Percentiles rank a stretch among this genome's conserved stretches.
phyloP scores from a whole-genome alignment of 179 eudicot species.

The Silene noctiflora region DNA sequence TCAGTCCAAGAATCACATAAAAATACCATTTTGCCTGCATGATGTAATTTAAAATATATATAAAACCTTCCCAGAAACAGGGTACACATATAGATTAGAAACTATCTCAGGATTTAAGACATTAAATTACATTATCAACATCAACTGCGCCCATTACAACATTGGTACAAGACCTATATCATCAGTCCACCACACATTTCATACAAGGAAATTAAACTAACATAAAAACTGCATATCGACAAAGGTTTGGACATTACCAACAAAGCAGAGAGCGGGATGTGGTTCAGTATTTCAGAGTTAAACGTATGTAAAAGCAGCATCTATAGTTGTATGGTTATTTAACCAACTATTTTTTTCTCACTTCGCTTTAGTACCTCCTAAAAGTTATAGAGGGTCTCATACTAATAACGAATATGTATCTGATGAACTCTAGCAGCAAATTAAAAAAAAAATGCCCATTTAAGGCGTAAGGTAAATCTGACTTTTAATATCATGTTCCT shows the following conservation, averaged over 20 bases:
- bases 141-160: background rate
- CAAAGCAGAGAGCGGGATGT: background rate
- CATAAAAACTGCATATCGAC: background rate
- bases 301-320: constrained; percentile 1
- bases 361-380: background rate
- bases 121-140: constrained; percentile 3
- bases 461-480: background rate
- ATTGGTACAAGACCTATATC: background rate
- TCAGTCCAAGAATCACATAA: constrained; percentile 63
- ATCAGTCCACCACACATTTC: background rate
- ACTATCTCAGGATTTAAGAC: background rate
- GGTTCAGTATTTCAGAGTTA: background rate
- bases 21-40: constrained; percentile 87
- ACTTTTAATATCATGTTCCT: no score
- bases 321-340: no score
- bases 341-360: background rate
- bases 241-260: background rate
- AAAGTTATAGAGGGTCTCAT: background rate
- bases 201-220: background rate
- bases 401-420: background rate
- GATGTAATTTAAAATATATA: constrained; percentile 18
- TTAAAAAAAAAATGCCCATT: background rate
- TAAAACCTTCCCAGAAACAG: constrained; percentile 11
- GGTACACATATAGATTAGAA: background rate
- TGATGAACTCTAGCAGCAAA: background rate